phyloP scores from a whole-genome alignment of 805 yeast species.

The Starmerella ratchasimensis region DNA sequence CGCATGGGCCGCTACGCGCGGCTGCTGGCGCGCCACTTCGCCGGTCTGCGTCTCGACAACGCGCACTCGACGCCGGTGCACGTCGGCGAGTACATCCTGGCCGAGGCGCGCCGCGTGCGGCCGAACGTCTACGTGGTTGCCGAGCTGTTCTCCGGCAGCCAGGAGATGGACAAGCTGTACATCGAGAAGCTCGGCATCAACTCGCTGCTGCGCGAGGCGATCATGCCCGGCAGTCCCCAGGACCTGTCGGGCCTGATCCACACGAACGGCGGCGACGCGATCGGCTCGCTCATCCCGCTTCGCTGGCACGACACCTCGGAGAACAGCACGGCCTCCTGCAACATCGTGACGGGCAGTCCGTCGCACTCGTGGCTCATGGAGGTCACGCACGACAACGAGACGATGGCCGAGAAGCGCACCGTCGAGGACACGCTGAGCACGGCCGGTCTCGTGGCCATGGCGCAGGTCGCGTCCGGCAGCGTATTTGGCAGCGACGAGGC shows the following conservation, averaged over 20 bases:
- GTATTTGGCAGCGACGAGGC: slow-evolving; percentile 90
- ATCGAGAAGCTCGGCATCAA: slow-evolving; percentile 85
- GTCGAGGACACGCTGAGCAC: slow-evolving; percentile 89
- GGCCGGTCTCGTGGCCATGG: slow-evolving; percentile 86
- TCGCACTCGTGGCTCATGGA: slow-evolving; percentile 96
- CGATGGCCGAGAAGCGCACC: slow-evolving; percentile 77
- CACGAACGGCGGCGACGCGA: slow-evolving; percentile 88
- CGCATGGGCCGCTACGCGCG: slow-evolving; percentile 70
- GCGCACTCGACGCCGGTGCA: slow-evolving; percentile 94
- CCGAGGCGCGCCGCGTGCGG: slow-evolving; percentile 70
- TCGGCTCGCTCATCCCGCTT: slow-evolving; percentile 68
- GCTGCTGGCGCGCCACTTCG: slow-evolving; percentile 56
- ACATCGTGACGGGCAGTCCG: slow-evolving; percentile 36
- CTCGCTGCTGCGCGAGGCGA: slow-evolving; percentile 85
- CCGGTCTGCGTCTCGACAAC: slow-evolving; percentile 86
- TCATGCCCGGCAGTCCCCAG: slow-evolving; percentile 85
- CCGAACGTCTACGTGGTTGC: slow-evolving; percentile 88
- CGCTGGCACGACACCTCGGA: too few relatives aligned
- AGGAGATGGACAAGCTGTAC: slow-evolving; percentile 74
- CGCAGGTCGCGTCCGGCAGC: slow-evolving; percentile 88
- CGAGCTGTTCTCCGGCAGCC: slow-evolving; percentile 86
- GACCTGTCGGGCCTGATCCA: slow-evolving; percentile 80
- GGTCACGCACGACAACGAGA: slow-evolving; percentile 92
- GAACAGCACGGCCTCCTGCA: too few relatives aligned
- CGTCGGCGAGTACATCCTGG: slow-evolving; percentile 80